phyloP scores from a whole-genome alignment of 805 yeast genomes.

The Zygotorulaspora chibaensis region DNA sequence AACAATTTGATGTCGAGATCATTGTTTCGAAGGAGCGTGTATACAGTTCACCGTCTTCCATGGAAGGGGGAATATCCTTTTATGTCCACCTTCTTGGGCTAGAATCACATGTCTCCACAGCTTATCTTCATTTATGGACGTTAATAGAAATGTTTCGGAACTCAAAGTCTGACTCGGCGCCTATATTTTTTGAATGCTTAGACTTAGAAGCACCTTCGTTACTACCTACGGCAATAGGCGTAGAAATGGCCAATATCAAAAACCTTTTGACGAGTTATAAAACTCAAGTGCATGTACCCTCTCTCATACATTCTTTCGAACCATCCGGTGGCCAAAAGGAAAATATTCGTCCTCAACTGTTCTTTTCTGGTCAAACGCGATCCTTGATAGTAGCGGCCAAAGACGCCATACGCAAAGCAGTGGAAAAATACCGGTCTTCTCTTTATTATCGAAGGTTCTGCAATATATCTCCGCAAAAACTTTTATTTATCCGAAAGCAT shows the following conservation, averaged over 20 bases:
- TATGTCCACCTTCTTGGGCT: conserved; percentile 21
- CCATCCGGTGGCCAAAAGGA: neutral
- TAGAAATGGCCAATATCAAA: conserved; percentile 20
- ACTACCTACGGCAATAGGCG: conserved; percentile 24
- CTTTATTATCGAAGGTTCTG: conserved; percentile 17
- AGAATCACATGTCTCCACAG: conserved; percentile 14
- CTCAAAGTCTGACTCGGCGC: conserved; percentile 1
- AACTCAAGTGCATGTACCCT: conserved; percentile 21
- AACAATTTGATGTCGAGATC: conserved; percentile 20
- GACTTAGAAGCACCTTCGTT: conserved; percentile 22
- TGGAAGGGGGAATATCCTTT: conserved; percentile 2
- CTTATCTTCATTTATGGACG: conserved; percentile 18
- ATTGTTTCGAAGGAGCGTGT: conserved; percentile 11
- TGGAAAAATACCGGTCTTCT: conserved; percentile 10
- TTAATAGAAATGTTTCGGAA: conserved; percentile 14
- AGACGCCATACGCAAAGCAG: conserved; percentile 11
- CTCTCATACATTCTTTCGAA: conserved; percentile 8
- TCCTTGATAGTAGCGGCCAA: conserved; percentile 21
- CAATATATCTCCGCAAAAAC: conserved; percentile 24
- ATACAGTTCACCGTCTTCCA: conserved; percentile 2
- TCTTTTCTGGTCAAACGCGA: conserved; percentile 21
- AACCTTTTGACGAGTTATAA: conserved; percentile 16
- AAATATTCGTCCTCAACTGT: conserved; percentile 14
- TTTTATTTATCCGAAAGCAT: conserved; percentile 20
- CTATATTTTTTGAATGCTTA: conserved; percentile 19